phyloP scores from a whole-genome alignment of 2,329 filamentous ascomycete species.

The Pseudocercospora eumusae region DNA sequence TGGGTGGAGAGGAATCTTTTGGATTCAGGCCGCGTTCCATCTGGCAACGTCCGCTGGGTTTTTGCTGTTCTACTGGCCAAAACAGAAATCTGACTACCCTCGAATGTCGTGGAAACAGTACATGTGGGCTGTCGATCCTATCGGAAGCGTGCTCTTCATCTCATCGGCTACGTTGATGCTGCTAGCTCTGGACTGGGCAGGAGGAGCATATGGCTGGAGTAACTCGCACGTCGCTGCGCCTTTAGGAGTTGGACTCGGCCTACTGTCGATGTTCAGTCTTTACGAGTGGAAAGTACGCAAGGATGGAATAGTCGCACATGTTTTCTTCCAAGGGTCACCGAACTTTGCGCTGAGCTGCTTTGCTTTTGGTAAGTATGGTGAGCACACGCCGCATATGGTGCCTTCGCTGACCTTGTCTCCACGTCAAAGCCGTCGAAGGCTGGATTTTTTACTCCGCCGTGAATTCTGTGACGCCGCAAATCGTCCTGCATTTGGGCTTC shows the following conservation, averaged over 20 bases:
- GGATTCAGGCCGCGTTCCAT: constrained; percentile 60
- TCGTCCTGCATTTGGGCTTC: constrained; percentile 54
- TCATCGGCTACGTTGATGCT: constrained; percentile 35
- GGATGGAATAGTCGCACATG: constrained; percentile 58
- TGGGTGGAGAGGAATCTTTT: constrained; percentile 61
- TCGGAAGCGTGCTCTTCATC: constrained; percentile 40
- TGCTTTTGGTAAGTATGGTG: constrained; percentile 44
- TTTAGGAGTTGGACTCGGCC: constrained; percentile 45
- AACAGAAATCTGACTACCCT: constrained; percentile 36
- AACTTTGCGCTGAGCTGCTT: constrained; percentile 59
- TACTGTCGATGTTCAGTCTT: constrained; percentile 46
- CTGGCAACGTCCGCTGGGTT: constrained; percentile 52
- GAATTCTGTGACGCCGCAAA: constrained; percentile 54
- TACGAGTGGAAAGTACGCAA: constrained; percentile 57
- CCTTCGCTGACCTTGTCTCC: not conserved
- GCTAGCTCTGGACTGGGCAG: constrained; percentile 41
- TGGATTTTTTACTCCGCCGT: constrained; percentile 45
- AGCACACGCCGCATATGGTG: not conserved
- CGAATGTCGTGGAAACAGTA: constrained; percentile 32
- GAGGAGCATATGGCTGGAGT: constrained; percentile 42
- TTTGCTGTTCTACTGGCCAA: constrained; percentile 52
- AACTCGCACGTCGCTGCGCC: constrained; percentile 44
- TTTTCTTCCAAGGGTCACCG: constrained; percentile 56
- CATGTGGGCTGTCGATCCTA: constrained; percentile 37
- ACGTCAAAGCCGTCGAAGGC: constrained; percentile 51